Conservation (phyloP, 441 rosid genomes). For the Breynia disticha region DNA sequence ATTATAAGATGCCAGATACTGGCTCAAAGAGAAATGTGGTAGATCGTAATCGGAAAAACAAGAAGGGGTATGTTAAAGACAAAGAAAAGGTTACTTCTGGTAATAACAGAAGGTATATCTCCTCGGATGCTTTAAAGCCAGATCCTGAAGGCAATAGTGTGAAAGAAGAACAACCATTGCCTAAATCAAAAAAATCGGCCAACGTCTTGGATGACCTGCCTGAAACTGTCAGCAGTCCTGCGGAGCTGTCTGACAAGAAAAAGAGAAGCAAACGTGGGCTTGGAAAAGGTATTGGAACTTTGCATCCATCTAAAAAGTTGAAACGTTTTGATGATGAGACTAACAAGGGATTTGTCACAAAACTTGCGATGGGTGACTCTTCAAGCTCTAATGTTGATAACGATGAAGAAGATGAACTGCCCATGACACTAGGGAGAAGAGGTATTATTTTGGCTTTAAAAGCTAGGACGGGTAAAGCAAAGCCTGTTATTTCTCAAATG, state of each 20-base stretch:
- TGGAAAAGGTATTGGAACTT: constrained; percentile 34
- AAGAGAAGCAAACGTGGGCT: constrained; percentile 33
- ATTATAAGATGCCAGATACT: constrained; percentile 30
- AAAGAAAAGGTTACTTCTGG: constrained; percentile 20
- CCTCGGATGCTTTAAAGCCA: constrained; percentile 20
- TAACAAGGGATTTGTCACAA: constrained; percentile 20
- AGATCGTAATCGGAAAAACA: constrained; percentile 17
- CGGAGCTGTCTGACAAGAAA: constrained; percentile 31
- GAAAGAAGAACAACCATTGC: constrained; percentile 27
- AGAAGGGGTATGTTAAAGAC: constrained; percentile 33
- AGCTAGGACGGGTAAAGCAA: constrained; percentile 24
- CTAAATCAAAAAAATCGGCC: constrained; percentile 22
- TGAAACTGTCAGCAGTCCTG: constrained; percentile 20
- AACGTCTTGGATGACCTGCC: constrained; percentile 29
- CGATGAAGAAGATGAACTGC: constrained; percentile 29
- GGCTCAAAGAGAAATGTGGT: constrained; percentile 30
- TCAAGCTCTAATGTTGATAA: constrained; percentile 21
- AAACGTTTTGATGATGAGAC: constrained; percentile 33
- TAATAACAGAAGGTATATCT: constrained; percentile 15
- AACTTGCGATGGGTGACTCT: constrained; percentile 23
- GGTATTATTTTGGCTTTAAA: constrained; percentile 34
- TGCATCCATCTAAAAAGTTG: constrained; percentile 43
- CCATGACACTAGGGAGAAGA: constrained; percentile 24
- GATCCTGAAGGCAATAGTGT: constrained; percentile 20
- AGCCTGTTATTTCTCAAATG: constrained; percentile 8